Evolutionary conservation across 163 green algal species (phyloP).

Genomic region (Prototheca wickerhamii): DNA sequence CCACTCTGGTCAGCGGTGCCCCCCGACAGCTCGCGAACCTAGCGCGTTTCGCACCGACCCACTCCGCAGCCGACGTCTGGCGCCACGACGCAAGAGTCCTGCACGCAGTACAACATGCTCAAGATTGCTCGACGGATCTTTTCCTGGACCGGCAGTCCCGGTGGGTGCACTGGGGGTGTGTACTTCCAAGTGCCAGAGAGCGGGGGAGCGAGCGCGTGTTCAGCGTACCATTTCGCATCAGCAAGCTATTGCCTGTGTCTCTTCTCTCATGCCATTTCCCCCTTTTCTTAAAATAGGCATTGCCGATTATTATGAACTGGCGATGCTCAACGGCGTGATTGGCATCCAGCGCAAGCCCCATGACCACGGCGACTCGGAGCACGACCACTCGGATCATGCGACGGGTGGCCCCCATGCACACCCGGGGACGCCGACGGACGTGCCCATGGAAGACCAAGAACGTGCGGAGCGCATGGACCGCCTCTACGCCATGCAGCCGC

Average conservation of each 20-base stretch:
- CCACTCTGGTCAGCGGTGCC: not conserved
- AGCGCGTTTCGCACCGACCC: no score
- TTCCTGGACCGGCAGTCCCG: conserved; percentile 25
- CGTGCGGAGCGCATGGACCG: no score
- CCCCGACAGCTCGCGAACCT: no score
- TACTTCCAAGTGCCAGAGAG: no score
- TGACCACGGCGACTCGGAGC: conserved; percentile 8
- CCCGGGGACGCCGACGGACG: no score
- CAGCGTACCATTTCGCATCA: no score
- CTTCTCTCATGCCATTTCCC: no score
- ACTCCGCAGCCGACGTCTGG: not conserved
- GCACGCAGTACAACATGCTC: conserved; percentile 54
- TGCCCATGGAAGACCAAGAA: no score
- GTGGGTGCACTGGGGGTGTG: not conserved
- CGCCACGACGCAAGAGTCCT: conserved; percentile 26
- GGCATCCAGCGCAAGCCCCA: conserved; percentile 31
- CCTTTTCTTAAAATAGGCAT: conserved; percentile 8
- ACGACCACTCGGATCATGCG: not conserved
- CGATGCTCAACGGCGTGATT: conserved; percentile 49
- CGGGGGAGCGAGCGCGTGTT: no score
- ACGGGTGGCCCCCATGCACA: no score
- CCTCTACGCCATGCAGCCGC: no score
- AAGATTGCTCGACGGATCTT: conserved; percentile 43
- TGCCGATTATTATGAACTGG: conserved; percentile 57
- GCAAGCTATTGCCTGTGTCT: no score